phyloP scores from a whole-genome alignment of 345 rosid species.

The Tarenaya hassleriana region DNA sequence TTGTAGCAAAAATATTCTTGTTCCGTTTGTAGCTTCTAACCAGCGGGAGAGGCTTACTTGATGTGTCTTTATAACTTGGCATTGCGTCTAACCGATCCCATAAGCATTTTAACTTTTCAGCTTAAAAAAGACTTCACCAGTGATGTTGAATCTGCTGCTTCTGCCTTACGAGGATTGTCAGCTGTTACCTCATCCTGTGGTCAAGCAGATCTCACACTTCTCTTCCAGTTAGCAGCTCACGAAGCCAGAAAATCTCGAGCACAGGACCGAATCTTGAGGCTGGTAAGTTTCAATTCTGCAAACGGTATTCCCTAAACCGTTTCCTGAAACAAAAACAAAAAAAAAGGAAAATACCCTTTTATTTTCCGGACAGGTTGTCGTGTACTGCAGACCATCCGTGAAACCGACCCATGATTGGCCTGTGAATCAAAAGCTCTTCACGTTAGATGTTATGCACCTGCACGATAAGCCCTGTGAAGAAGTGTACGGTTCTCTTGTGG shows the following conservation, averaged over 20 bases:
- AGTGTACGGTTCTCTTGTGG: constrained; percentile 70
- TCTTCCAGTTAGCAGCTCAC: constrained; percentile 73
- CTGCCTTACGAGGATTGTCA: constrained; percentile 57
- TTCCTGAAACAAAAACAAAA: too few relatives aligned
- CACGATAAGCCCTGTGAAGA: constrained; percentile 83
- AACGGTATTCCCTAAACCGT: background rate
- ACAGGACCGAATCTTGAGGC: constrained; percentile 67
- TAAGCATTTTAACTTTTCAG: constrained; percentile 32
- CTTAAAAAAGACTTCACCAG: constrained; percentile 73
- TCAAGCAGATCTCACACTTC: constrained; percentile 79
- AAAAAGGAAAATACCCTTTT: too few relatives aligned
- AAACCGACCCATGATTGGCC: constrained; percentile 74
- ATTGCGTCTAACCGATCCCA: background rate
- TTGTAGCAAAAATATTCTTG: background rate
- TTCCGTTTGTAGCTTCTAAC: background rate
- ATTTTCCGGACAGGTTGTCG: constrained; percentile 37
- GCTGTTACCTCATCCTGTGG: constrained; percentile 50
- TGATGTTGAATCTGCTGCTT: constrained; percentile 56
- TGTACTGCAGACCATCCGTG: constrained; percentile 80
- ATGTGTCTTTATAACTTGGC: constrained; percentile 1
- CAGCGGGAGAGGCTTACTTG: background rate
- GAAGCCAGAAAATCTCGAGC: constrained; percentile 68
- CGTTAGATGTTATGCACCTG: constrained; percentile 85
- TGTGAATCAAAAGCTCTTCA: constrained; percentile 65
- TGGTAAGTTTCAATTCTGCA: constrained; percentile 41